These are phyloP conservation scores for Eremomyces bilateralis DNA, from an alignment of 495 filamentous ascomycete genomes.

Conservation along the genomic window DNA sequence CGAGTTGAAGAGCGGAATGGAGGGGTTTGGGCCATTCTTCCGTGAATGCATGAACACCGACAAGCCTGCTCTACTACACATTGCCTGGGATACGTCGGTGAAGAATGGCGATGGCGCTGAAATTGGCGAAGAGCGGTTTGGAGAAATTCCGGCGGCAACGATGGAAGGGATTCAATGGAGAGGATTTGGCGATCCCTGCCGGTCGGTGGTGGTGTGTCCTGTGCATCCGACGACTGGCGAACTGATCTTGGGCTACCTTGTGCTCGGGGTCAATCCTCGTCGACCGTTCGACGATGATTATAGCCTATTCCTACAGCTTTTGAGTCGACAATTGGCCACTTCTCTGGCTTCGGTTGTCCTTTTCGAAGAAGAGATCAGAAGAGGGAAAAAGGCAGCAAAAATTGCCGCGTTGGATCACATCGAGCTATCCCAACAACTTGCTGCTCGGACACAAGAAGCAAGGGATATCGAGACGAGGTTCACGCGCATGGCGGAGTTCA, in stretches of 20 bases:
- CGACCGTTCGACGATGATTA: constrained; percentile 51
- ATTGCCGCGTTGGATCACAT: constrained; percentile 43
- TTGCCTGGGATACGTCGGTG: constrained; percentile 19
- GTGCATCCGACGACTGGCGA: constrained; percentile 46
- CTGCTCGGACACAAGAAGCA: constrained; percentile 42
- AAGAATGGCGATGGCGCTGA: neutral
- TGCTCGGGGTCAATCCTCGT: constrained; percentile 46
- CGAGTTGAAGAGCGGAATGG: constrained; percentile 35
- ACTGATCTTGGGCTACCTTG: constrained; percentile 41
- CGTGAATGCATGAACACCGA: constrained; percentile 41
- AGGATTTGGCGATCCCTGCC: constrained; percentile 40
- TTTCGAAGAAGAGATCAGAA: constrained; percentile 50
- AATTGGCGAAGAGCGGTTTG: neutral
- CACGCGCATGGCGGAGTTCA: constrained; percentile 51
- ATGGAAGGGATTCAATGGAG: constrained; percentile 34
- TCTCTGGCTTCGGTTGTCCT: constrained; percentile 49
- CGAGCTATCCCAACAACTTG: constrained; percentile 43
- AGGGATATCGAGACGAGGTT: constrained; percentile 50
- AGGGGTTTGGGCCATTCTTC: constrained; percentile 44
- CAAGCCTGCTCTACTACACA: constrained; percentile 33
- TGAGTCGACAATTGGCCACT: constrained; percentile 46
- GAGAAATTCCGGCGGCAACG: neutral
- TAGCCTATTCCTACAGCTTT: constrained; percentile 42
- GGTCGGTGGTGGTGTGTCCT: constrained; percentile 45
- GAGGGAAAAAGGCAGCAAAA: constrained; percentile 41